phyloP scores from a whole-genome alignment of 495 filamentous ascomycete species.

The Apodospora peruviana region DNA sequence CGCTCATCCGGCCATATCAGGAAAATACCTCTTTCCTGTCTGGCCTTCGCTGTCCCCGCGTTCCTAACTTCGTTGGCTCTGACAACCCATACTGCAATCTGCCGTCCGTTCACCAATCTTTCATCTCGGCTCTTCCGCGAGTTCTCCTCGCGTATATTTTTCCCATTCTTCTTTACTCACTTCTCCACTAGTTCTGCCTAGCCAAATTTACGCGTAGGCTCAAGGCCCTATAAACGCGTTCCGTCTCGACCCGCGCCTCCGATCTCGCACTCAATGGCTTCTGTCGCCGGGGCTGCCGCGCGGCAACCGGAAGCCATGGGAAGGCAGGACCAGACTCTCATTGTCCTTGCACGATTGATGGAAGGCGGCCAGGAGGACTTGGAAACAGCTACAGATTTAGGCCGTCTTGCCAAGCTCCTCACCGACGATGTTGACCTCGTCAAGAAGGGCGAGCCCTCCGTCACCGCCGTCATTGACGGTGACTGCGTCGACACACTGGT shows the following conservation, averaged over 20 bases:
- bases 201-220: too few relatives aligned
- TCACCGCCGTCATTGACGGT: constrained; percentile 66
- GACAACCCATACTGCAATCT: too few relatives aligned
- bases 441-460: constrained; percentile 31
- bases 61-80: neutral
- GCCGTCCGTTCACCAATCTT: too few relatives aligned
- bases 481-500: constrained; percentile 77
- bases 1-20: neutral
- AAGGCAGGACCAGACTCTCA: constrained; percentile 41
- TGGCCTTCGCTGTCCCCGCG: neutral
- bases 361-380: constrained; percentile 52
- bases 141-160: too few relatives aligned
- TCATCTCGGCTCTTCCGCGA: too few relatives aligned
- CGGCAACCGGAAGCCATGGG: constrained; percentile 10
- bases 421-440: constrained; percentile 38
- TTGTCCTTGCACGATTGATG: constrained; percentile 50
- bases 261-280: constrained; percentile 16
- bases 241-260: too few relatives aligned
- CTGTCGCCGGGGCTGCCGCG: constrained; percentile 3
- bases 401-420: constrained; percentile 44
- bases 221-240: too few relatives aligned
- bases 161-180: too few relatives aligned
- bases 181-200: too few relatives aligned
- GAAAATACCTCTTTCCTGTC: neutral
- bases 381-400: constrained; percentile 43